Percentiles rank a stretch among this genome's conserved stretches.
These are phyloP conservation scores for Bruguiera gymnorhiza DNA, from an alignment of 345 rosid species.

Conservation along the genomic window DNA sequence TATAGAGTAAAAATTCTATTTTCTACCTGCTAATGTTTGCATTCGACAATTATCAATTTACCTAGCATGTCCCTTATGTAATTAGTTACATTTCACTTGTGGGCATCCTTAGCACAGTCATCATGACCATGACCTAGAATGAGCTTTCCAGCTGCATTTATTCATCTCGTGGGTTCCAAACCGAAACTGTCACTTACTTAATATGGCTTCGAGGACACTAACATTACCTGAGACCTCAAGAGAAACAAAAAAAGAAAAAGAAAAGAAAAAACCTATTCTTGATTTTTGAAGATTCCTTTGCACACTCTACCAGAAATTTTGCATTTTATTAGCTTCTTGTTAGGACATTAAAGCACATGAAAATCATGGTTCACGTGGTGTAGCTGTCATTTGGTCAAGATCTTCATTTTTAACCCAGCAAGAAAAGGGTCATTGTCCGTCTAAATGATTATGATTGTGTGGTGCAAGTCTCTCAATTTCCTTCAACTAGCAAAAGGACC, in stretches of 20 bases:
- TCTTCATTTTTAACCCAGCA: too few relatives aligned
- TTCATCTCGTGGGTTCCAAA: not conserved
- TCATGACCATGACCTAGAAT: not conserved
- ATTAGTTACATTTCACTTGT: too few relatives aligned
- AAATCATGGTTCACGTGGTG: slow-evolving; percentile 12
- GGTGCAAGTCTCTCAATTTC: too few relatives aligned
- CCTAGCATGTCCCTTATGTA: too few relatives aligned
- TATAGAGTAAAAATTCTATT: too few relatives aligned
- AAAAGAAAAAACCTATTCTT: slow-evolving; percentile 22
- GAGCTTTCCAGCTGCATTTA: not conserved
- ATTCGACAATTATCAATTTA: too few relatives aligned
- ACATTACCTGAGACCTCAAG: slow-evolving; percentile 24
- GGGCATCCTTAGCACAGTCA: not conserved
- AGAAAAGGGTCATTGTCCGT: too few relatives aligned
- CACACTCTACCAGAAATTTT: slow-evolving; percentile 1
- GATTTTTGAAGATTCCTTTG: slow-evolving; percentile 24
- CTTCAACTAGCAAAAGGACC: too few relatives aligned
- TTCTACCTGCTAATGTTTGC: too few relatives aligned
- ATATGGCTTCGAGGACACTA: slow-evolving; percentile 25
- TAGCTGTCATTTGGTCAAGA: not conserved
- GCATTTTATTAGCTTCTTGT: not conserved
- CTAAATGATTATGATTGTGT: too few relatives aligned
- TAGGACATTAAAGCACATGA: slow-evolving; percentile 11
- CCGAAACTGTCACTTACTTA: too few relatives aligned
- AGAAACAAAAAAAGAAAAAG: not conserved